phyloP scores from a whole-genome alignment of 1,284 basidiomycete genomes.

The Blastosporella zonata region DNA sequence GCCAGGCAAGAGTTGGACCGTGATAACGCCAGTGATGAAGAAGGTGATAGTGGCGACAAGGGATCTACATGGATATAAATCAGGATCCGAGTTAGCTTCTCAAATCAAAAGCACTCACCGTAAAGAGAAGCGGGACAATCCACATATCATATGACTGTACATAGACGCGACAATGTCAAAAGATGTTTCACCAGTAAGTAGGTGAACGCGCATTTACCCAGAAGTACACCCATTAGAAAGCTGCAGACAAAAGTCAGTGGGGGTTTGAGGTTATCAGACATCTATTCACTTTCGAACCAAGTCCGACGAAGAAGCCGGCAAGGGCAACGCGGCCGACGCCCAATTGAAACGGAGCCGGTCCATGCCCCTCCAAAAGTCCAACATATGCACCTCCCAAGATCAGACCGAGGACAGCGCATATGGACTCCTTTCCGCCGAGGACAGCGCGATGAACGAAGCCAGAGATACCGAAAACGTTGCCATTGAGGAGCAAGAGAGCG shows the following conservation, averaged over 20 bases:
- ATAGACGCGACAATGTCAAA: conserved; percentile 11
- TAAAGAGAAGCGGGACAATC: conserved; percentile 57
- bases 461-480: conserved; percentile 61
- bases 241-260: conserved; percentile 25
- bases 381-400: conserved; percentile 44
- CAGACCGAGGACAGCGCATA: conserved; percentile 38
- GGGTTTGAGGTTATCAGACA: conserved; percentile 4
- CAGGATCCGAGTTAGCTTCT: not conserved
- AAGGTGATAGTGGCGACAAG: conserved; percentile 48
- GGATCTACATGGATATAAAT: conserved; percentile 24
- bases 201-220: conserved; percentile 38
- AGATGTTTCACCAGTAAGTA: conserved; percentile 5
- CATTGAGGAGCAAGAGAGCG: conserved; percentile 52
- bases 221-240: conserved; percentile 60
- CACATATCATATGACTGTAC: conserved; percentile 66
- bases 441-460: conserved; percentile 57
- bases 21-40: conserved; percentile 48
- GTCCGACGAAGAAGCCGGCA: conserved; percentile 60
- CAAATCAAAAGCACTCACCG: conserved; percentile 34
- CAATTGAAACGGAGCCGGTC: conserved; percentile 25
- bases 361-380: conserved; percentile 34
- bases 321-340: conserved; percentile 34
- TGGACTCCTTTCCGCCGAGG: conserved; percentile 42
- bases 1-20: conserved; percentile 40
- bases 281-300: conserved; percentile 54